Conservation (phyloP, 164 flowering plant genomes). For the Hamamelis virginiana region DNA sequence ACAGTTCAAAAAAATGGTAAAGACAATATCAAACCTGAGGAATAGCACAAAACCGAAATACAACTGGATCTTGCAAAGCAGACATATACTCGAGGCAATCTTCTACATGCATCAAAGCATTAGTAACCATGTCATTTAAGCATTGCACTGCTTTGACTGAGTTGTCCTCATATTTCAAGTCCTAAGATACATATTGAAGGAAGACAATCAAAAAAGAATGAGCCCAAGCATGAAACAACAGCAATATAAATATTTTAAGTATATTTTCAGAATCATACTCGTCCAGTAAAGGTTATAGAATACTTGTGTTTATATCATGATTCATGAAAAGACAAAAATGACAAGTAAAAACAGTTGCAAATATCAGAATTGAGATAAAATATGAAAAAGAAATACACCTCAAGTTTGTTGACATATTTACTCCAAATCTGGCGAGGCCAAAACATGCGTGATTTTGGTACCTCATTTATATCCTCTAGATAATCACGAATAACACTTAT, state of each 20-base stretch:
- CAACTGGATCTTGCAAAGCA: constrained; percentile 55
- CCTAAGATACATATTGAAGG: constrained; percentile 43
- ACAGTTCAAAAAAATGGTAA: not conserved
- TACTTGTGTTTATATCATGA: not conserved
- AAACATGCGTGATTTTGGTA: constrained; percentile 96
- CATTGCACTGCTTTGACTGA: constrained; percentile 84
- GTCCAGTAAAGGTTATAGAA: not conserved
- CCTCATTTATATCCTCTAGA: constrained; percentile 94
- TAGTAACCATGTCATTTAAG: constrained; percentile 94
- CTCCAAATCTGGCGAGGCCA: constrained; percentile 99
- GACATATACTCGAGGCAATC: constrained; percentile 85
- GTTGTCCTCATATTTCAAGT: constrained; percentile 80
- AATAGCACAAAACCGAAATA: constrained; percentile 88
- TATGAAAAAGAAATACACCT: constrained; percentile 43
- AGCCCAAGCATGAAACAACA: not conserved
- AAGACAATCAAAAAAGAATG: not conserved
- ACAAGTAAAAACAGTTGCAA: not conserved
- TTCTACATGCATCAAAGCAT: constrained; percentile 78
- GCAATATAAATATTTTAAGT: not conserved
- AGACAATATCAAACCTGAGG: constrained; percentile 65
- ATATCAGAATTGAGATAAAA: not conserved
- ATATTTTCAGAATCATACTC: not conserved
- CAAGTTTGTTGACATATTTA: constrained; percentile 89
- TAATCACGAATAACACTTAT: constrained; percentile 90
- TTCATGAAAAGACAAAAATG: not conserved